Base-by-base conservation (phyloP, 805 yeast genomes). In the Clavispora asparagi region DNA sequence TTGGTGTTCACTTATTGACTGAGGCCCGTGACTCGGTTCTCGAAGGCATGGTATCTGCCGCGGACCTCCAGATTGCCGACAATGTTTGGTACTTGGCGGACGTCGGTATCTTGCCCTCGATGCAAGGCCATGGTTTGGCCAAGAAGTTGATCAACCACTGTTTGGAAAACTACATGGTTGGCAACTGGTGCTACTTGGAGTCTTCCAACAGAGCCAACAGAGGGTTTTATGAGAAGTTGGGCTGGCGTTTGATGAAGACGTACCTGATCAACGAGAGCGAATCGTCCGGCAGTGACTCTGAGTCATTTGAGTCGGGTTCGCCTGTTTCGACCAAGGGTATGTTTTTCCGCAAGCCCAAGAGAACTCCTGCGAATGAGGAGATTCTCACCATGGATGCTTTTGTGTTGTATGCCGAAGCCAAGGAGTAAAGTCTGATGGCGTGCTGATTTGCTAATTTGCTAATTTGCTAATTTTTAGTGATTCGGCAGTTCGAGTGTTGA, bases 121-220 rank as follows among this genome's bases (percentile, higher is more conserved):
- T 81, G 64, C 67, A 81, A 57, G 85, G 85, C 44, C 77, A 76
- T 55, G 83, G 84, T 19, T 68, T 78, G 53, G 82, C 82, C 31
- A 69, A 78, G 57, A 63, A 70, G 48, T 64, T 81, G 49, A 64
- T 80, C 42, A 76, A 78, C 50, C 71, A 68, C 58, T 78, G 76
- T 43, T 67, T 78, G 45, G 73, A 75, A 37, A 67, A 74, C 49
- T 77, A 64, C 57, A 65, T 76, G 49, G 68, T 64, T 41, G 58
- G 59, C 41, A 48, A 48, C 45, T 67, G 64, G 61, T 59, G 63
- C 47, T 81, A 81, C 59, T 69, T 81, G 50, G 86, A 81, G 60
- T 71, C 80, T 41, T 78, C 85, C 25, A 79, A 77, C 61, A 76
- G 76, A 10, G 67, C 71, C 45, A 81, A 80, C 57, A 65, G 79